Evolutionary conservation across 805 yeast species (phyloP), one percentile per base, ranked within the genome.

Genomic region (Candida takata): DNA sequence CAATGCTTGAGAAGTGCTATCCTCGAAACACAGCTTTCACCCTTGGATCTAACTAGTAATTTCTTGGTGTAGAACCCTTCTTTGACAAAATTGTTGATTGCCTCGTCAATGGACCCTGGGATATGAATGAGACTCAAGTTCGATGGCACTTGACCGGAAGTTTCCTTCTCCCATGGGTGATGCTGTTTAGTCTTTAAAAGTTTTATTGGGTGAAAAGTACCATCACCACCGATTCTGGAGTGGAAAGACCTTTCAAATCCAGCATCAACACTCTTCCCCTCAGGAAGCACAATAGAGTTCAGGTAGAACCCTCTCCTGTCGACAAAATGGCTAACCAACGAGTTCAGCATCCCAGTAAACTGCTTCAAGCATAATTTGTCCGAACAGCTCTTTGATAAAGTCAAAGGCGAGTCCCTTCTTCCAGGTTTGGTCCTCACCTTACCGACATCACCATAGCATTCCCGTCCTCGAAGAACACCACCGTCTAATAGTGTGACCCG

Each of bases 361-460:
- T 85, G 96, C 40, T 69, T 69, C 33, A 79, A 35, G 29, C 84
- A 68, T 18, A 90, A 55, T 50, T 90, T 90, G 55, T 90, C 97
- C 1, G 94, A 77, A 54, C 97, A 90, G 1, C 95, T 84, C 55
- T 87, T 90, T 21, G 94, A 83, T 33, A 71, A 57, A 0, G 95
- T 72, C 4, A 76, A 43, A 2, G 71, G 69, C 3, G 96, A 81
- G 53, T 92, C 97, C 20, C 66, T 55, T 34, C 97, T 58, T 2
- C 98, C 98, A 0, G 97, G 98, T 52, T 92, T 90, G 0, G 97
- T 88, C 43, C 98, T 65, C 1, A 90, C 87, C 8, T 63, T 57
- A 0, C 95, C 95, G 3, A 68, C 57, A 14, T 59, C 48, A 12
- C 59, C 60, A 44, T 74, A 79, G 52, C 74, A 64, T 24, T 70